Conservation (phyloP, 2,329 filamentous ascomycete species). For the Aspergillus hiratsukae region DNA sequence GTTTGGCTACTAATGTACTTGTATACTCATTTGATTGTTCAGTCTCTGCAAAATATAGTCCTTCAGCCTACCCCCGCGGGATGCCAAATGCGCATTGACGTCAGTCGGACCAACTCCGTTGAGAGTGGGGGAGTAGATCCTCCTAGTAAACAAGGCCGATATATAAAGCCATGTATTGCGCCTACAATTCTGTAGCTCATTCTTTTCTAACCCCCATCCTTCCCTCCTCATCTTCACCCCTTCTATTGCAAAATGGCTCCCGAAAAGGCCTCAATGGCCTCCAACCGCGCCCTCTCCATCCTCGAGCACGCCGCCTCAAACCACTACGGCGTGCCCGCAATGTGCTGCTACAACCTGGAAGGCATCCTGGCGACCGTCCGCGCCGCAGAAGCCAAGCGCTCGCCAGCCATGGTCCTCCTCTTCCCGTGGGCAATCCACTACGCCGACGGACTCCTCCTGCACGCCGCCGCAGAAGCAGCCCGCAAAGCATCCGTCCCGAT, state of each 20-base stretch:
- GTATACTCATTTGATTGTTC: background rate
- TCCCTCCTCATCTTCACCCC: background rate
- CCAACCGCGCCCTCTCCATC: slow-evolving; percentile 53
- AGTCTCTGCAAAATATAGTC: background rate
- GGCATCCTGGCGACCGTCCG: slow-evolving; percentile 64
- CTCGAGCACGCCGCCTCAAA: slow-evolving; percentile 53
- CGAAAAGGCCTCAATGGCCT: slow-evolving; percentile 36
- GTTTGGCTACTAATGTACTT: slow-evolving; percentile 19
- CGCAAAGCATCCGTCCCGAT: slow-evolving; percentile 56
- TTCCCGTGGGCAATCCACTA: slow-evolving; percentile 72
- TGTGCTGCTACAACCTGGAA: slow-evolving; percentile 67
- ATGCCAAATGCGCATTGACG: background rate
- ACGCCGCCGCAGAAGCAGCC: slow-evolving; percentile 53
- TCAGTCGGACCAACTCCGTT: slow-evolving; percentile 6
- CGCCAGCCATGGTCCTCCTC: slow-evolving; percentile 66
- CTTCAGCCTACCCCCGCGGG: background rate
- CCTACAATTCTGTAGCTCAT: background rate
- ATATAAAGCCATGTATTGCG: too few relatives aligned
- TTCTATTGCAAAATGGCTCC: slow-evolving; percentile 20
- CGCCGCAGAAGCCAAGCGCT: slow-evolving; percentile 63
- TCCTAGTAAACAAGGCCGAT: too few relatives aligned
- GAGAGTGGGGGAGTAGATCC: background rate
- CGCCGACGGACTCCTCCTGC: slow-evolving; percentile 54
- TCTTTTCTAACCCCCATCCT: background rate
- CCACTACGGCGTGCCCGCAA: slow-evolving; percentile 57